phyloP scores from a whole-genome alignment of 352 stramenopile species.

The Globisporangium paddicum region DNA sequence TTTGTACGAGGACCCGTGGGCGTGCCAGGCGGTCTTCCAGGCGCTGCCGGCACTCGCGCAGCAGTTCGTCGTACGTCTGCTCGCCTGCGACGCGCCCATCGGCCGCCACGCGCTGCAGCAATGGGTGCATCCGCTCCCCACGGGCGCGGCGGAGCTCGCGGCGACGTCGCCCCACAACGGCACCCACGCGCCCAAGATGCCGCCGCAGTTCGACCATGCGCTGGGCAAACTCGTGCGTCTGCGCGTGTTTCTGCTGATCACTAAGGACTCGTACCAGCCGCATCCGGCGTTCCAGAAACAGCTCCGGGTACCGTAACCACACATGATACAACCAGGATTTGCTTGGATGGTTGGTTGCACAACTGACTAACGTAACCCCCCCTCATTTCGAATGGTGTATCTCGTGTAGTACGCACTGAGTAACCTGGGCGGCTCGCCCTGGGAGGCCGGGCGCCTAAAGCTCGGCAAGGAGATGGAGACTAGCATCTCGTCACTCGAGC shows the following conservation, averaged over 20 bases:
- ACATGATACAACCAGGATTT: not conserved
- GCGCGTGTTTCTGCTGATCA: conserved; percentile 42
- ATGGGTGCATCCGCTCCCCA: conserved; percentile 56
- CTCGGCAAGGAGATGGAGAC: conserved; percentile 40
- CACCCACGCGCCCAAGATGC: conserved; percentile 24
- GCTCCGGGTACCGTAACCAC: conserved; percentile 32
- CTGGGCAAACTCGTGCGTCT: conserved; percentile 54
- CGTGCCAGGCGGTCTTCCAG: conserved; percentile 87
- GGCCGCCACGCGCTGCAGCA: conserved; percentile 47
- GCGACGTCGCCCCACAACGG: not conserved
- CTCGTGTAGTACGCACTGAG: conserved; percentile 50
- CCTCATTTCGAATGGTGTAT: not conserved
- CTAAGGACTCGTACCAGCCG: conserved; percentile 34
- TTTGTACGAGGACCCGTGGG: conserved; percentile 84
- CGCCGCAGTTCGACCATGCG: conserved; percentile 44
- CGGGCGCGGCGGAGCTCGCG: not conserved
- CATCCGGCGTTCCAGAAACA: conserved; percentile 59
- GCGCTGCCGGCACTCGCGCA: conserved; percentile 80
- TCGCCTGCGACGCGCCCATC: conserved; percentile 54
- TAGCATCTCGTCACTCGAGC: conserved; percentile 38
- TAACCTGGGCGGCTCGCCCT: conserved; percentile 66
- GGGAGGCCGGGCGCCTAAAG: conserved; percentile 47
- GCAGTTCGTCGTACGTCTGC: conserved; percentile 88
- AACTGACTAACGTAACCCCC: not conserved
- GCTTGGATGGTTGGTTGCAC: not conserved